Evolutionary conservation across 331 rosid genomes (phyloP).

Genomic region (Phaseolus coccineus): DNA sequence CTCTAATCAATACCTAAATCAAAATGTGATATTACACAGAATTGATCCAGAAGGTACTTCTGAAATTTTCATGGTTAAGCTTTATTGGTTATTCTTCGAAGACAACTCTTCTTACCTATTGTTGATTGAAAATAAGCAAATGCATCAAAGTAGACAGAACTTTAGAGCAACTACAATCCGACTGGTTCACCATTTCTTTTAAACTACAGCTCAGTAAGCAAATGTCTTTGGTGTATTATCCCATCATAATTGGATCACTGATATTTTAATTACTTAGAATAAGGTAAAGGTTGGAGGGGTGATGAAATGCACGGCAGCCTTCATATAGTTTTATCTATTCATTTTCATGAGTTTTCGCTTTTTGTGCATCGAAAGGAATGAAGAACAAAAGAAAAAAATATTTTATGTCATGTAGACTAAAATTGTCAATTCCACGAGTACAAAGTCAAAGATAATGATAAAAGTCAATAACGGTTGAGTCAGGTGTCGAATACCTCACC

Average conservation of each 20-base stretch:
- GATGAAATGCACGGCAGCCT: slow-evolving; percentile 2
- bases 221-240: neutral
- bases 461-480: neutral
- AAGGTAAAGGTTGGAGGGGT: neutral
- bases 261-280: neutral
- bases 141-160: neutral
- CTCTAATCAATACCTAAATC: neutral
- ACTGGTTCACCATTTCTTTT: neutral
- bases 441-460: neutral
- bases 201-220: neutral
- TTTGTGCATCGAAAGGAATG: slow-evolving; percentile 12
- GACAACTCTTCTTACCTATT: neutral
- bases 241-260: neutral
- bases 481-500: neutral
- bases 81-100: neutral
- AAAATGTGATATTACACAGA: neutral
- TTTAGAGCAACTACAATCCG: neutral
- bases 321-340: neutral
- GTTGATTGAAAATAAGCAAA: neutral
- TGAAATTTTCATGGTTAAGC: neutral
- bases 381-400: neutral
- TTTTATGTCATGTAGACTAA: slow-evolving; percentile 2
- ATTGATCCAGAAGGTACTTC: neutral
- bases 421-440: neutral
- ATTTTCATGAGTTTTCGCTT: neutral